Conservation (phyloP, 805 yeast genomes). For the Hanseniaspora jakobsenii region DNA sequence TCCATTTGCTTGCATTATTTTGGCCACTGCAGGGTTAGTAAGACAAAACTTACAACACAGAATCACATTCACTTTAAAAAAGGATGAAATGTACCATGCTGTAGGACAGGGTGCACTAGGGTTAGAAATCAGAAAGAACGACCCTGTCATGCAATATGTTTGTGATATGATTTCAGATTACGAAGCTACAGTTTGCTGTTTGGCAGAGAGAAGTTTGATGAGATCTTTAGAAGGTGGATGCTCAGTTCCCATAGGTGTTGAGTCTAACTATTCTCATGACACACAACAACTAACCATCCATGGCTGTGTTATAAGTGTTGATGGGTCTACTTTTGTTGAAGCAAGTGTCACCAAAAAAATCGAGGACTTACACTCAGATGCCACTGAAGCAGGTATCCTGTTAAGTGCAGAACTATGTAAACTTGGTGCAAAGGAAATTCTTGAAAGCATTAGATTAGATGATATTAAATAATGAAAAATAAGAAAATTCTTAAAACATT, state of each 20-base stretch:
- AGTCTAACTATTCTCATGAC: conserved; percentile 40
- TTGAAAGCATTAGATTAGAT: conserved; percentile 67
- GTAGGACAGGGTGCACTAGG: conserved; percentile 99
- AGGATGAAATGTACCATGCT: conserved; percentile 81
- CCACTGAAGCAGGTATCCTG: conserved; percentile 54
- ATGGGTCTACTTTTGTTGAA: conserved; percentile 62
- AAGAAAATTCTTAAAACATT: too few relatives aligned
- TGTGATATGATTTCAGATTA: conserved; percentile 54
- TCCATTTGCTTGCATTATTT: conserved; percentile 57
- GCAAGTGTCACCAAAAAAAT: conserved; percentile 30
- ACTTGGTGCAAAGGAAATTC: conserved; percentile 71
- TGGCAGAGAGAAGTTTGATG: conserved; percentile 81
- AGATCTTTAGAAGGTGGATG: conserved; percentile 92
- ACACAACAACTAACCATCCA: conserved; percentile 41
- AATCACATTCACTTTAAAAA: conserved; percentile 58
- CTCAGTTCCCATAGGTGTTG: conserved; percentile 92
- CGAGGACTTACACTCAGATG: conserved; percentile 32
- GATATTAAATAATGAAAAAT: conserved; percentile 28
- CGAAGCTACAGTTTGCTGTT: conserved; percentile 59
- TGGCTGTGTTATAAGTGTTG: conserved; percentile 73
- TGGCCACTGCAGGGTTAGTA: conserved; percentile 85
- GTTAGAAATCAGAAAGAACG: conserved; percentile 68
- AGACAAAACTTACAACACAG: conserved; percentile 63
- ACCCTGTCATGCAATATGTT: conserved; percentile 44
- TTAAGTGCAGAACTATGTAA: conserved; percentile 57